Conservation (phyloP, 1,284 basidiomycete species). For the Cerrena zonata region DNA sequence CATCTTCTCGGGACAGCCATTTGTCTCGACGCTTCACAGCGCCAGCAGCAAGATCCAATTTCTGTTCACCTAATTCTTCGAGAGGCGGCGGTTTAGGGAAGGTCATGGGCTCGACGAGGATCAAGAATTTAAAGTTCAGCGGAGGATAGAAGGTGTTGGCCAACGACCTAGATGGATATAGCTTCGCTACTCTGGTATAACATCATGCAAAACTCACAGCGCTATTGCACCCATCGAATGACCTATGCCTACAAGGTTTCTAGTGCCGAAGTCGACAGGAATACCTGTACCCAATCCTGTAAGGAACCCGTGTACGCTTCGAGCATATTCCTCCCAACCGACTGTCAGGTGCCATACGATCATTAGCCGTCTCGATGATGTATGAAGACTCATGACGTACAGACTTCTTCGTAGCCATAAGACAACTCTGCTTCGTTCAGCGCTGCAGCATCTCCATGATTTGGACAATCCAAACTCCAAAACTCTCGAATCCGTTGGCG, state of each 20-base stretch:
- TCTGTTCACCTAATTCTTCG: conserved; percentile 6
- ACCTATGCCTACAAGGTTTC: conserved; percentile 33
- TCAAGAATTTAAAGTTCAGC: conserved; percentile 32
- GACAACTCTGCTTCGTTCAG: conserved; percentile 41
- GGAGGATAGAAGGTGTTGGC: conserved; percentile 34
- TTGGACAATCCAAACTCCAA: conserved; percentile 50
- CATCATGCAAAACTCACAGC: conserved; percentile 26
- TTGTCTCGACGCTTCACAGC: conserved; percentile 40
- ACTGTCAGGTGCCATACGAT: conserved; percentile 15
- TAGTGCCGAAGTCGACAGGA: conserved; percentile 28
- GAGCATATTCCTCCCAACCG: conserved; percentile 34
- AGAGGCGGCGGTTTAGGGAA: conserved; percentile 19
- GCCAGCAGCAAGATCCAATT: conserved; percentile 25
- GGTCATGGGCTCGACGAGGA: conserved; percentile 44
- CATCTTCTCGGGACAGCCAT: conserved; percentile 46
- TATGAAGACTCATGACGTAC: conserved; percentile 27
- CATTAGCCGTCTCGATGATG: neutral
- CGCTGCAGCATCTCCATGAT: conserved; percentile 48
- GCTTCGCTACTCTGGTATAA: too few relatives aligned
- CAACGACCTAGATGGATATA: conserved; percentile 34
- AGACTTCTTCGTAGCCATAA: conserved; percentile 37
- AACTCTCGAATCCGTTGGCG: conserved; percentile 38
- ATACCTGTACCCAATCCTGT: conserved; percentile 29
- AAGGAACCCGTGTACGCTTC: conserved; percentile 30
- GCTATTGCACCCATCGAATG: conserved; percentile 38